Evolutionary conservation across 805 yeast genomes (phyloP), one percentile per base, ranked within the genome.

Genomic region (Ogataea parapolymorpha): DNA sequence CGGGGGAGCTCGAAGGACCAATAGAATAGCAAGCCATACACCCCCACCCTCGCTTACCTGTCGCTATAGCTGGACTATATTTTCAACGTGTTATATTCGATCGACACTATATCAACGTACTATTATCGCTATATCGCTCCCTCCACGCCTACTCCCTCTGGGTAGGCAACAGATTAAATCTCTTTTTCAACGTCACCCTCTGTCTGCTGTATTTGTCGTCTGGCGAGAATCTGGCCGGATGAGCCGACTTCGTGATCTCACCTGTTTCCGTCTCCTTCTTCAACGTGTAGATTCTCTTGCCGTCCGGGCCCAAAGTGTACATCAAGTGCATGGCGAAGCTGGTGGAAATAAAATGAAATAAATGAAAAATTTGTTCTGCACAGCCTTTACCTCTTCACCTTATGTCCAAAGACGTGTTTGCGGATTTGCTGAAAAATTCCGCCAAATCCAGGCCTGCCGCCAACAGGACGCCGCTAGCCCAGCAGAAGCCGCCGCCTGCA

Each of bases 131-230:
- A 18, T 18, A 18, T 6, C 20, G 20, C 7, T 18, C 20, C 7
- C 7, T 18, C 20, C 20, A 18, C 20, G 12, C 27, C 29, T 33
- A 31, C 30, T 33, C 42, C 24, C 80, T 77, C 65, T 86, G 93
- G 42, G 95, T 84, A 59, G 96, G 96, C 63, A 93, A 75, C 66
- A 93, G 65, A 54, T 82, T 82, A 65, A 70, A 91, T 74, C 99
- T 84, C 77, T 88, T 93, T 82, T 93, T 93, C 63, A 93, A 77
- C 43, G 98, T 91, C 37, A 93, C 96, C 79, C 99, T 87, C 71
- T 93, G 98, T 75, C 97, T 85, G 35, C 99, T 93, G 75, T 88
- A 91, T 72, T 93, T 93, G 79, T 93, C 99, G 66, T 93, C 99
- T 55, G 99, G 99, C 25, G 99, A 93, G 68, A 93, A 93, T 71